Base-by-base conservation (phyloP, 768 basidiomycete genomes). In the Macrolepiota dolichaula region DNA sequence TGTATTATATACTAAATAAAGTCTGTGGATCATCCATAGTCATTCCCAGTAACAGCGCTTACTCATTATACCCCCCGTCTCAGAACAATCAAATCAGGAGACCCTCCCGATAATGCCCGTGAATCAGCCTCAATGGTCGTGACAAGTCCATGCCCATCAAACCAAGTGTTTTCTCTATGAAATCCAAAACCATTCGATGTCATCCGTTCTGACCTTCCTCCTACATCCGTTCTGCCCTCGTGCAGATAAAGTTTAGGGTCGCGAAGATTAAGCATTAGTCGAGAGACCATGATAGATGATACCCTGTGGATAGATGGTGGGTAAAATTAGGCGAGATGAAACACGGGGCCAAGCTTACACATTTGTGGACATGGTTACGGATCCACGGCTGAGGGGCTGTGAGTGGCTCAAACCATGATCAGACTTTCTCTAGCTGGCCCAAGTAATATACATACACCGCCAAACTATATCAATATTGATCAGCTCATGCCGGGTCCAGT, bases 301-400 rank as follows among this genome's bases (percentile, higher is more conserved):
- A 69, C 37, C 3, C 68, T 69, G 32, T 22, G 7, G 27, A 12
- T 15, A 52, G 10, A 3, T 49, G 47, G 15, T 13, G 22, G 6
- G 10, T 5, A 19, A n/a, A 44, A n/a, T 15, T 37, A 25, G 9
- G 19, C n/a, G 44, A 11, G 29, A n/a, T 24, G 40, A 27, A 56
- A 3, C 25, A 51, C 5, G 12, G 13, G 1, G 0, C 9, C 15
- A 1, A 1, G 61, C 69, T 35, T 56, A 73, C 71, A 72, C 62
- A 52, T 72, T 74, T 3, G 71, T 68, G 6, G 71, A 59, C 2
- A 66, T 70, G 29, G 72, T 69, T 9, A 62, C 64, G 0, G 62
- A 36, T 2, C 70, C 71, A 22, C 65, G 62, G 13, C 65, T 55
- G 22, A 68, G 65, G 2, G 63, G 51, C 71, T 74, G 49, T 10